Evolutionary conservation across 2,329 filamentous ascomycete species (phyloP).

Genomic region (Arachnomyces sp.): DNA sequence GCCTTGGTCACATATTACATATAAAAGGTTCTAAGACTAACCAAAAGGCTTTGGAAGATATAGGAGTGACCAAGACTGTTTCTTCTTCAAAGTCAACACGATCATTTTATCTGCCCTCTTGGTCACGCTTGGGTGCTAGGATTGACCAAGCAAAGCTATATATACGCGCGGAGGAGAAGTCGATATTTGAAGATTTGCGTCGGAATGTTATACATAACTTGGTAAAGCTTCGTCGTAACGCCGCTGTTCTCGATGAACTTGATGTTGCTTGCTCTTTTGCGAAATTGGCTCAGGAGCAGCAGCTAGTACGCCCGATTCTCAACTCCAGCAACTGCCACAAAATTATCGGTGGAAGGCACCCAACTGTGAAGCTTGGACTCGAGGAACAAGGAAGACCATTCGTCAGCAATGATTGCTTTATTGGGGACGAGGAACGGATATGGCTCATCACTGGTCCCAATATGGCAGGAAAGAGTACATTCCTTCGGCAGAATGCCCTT

Average conservation of each 20-base stretch:
- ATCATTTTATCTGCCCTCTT: conserved; percentile 75
- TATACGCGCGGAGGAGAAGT: conserved; percentile 77
- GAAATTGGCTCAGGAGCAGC: conserved; percentile 64
- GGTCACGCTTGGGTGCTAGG: conserved; percentile 70
- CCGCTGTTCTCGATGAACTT: conserved; percentile 83
- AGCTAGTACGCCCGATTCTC: conserved; percentile 65
- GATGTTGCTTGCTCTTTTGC: conserved; percentile 87
- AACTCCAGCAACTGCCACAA: conserved; percentile 59
- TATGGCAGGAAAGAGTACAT: conserved; percentile 97
- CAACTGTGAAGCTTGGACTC: conserved; percentile 81
- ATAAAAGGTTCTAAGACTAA: conserved; percentile 70
- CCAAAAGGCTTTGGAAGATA: conserved; percentile 33
- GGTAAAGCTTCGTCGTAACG: conserved; percentile 79
- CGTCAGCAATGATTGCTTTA: conserved; percentile 74
- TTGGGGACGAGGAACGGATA: conserved; percentile 67
- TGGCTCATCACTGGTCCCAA: conserved; percentile 76
- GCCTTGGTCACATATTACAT: conserved; percentile 83
- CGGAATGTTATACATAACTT: conserved; percentile 71
- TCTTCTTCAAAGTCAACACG: conserved; percentile 76
- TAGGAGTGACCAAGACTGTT: conserved; percentile 50
- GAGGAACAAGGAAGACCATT: conserved; percentile 73
- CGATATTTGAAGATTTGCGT: conserved; percentile 68
- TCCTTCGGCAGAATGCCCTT: conserved; percentile 88
- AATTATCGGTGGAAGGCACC: conserved; percentile 80
- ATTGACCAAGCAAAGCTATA: conserved; percentile 71